phyloP scores from a whole-genome alignment of 805 yeast species.

The Metschnikowia kunwiensis region DNA sequence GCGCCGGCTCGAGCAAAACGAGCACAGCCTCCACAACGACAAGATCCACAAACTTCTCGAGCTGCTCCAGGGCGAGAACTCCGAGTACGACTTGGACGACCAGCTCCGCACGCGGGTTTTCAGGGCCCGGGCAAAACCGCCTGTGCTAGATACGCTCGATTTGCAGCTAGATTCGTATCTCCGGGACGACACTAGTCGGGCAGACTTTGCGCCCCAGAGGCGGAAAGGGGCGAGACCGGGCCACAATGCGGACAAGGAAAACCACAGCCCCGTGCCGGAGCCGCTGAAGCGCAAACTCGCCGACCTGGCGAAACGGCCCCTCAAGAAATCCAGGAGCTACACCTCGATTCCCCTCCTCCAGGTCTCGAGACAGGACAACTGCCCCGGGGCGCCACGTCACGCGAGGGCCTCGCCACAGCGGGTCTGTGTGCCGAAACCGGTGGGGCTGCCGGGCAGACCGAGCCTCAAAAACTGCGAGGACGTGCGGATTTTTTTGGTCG shows the following conservation, averaged over 20 bases:
- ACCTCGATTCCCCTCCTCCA: slow-evolving; percentile 28
- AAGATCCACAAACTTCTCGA: slow-evolving; percentile 39
- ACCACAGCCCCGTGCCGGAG: slow-evolving; percentile 24
- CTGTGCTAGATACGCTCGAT: slow-evolving; percentile 16
- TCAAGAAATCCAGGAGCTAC: slow-evolving; percentile 12
- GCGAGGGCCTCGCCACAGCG: slow-evolving; percentile 34
- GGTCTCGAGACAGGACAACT: slow-evolving; percentile 14
- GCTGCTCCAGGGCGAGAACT: slow-evolving; percentile 29
- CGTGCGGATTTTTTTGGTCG: slow-evolving; percentile 48
- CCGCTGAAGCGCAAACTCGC: slow-evolving; percentile 27
- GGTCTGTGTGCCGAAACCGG: slow-evolving; percentile 41
- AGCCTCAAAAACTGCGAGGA: slow-evolving; percentile 23
- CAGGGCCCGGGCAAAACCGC: slow-evolving; percentile 19
- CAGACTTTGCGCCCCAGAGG: slow-evolving; percentile 13
- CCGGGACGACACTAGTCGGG: slow-evolving; percentile 10
- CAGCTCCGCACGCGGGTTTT: slow-evolving; percentile 20
- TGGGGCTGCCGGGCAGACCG: slow-evolving; percentile 30
- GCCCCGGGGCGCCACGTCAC: slow-evolving; percentile 1
- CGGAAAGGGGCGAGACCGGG: background rate
- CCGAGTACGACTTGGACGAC: slow-evolving; percentile 20
- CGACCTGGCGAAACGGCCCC: slow-evolving; percentile 9
- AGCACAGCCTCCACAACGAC: slow-evolving; percentile 28
- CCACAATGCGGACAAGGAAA: slow-evolving; percentile 30
- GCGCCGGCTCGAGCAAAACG: slow-evolving; percentile 21
- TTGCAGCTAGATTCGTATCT: slow-evolving; percentile 18